A percentile compares a stretch with the other conserved stretches of the same genome.
These are phyloP conservation scores for Penicillium bovifimosum DNA, from an alignment of 495 filamentous ascomycete genomes.

Conservation along the genomic window DNA sequence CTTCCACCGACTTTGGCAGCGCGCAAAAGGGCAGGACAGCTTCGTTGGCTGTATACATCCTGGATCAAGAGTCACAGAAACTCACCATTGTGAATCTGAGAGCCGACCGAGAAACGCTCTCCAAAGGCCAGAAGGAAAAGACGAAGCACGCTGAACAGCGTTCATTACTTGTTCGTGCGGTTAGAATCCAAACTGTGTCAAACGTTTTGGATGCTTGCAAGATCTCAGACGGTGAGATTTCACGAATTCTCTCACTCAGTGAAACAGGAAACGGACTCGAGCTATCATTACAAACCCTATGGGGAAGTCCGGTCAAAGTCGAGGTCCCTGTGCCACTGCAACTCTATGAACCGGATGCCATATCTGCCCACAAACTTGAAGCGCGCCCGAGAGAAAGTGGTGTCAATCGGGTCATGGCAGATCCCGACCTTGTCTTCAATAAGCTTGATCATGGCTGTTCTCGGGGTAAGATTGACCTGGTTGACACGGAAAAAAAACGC, in stretches of 20 bases:
- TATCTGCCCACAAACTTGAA: constrained; percentile 30
- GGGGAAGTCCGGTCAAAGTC: constrained; percentile 58
- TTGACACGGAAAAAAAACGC: constrained; percentile 53
- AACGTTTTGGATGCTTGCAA: constrained; percentile 71
- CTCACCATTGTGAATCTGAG: constrained; percentile 63
- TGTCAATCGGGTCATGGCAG: constrained; percentile 47
- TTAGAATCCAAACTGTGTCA: constrained; percentile 35
- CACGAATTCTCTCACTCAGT: constrained; percentile 66
- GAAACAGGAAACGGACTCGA: constrained; percentile 55
- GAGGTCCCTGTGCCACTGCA: constrained; percentile 45
- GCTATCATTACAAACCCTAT: constrained; percentile 70
- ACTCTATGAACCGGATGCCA: constrained; percentile 39
- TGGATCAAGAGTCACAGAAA: constrained; percentile 59
- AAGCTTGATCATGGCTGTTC: constrained; percentile 40
- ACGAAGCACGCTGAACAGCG: constrained; percentile 23
- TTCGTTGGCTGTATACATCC: constrained; percentile 60
- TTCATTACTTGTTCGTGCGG: constrained; percentile 37
- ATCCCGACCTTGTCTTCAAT: constrained; percentile 39
- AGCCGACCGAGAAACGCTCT: constrained; percentile 30
- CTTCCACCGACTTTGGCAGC: constrained; percentile 44
- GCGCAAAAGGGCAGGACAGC: constrained; percentile 25
- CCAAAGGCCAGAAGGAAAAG: constrained; percentile 31
- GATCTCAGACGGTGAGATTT: constrained; percentile 60
- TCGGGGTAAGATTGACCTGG: constrained; percentile 57
- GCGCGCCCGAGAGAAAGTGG: constrained; percentile 45